Conservation (phyloP, 2,329 filamentous ascomycete species). For the Ophiostoma montium region DNA sequence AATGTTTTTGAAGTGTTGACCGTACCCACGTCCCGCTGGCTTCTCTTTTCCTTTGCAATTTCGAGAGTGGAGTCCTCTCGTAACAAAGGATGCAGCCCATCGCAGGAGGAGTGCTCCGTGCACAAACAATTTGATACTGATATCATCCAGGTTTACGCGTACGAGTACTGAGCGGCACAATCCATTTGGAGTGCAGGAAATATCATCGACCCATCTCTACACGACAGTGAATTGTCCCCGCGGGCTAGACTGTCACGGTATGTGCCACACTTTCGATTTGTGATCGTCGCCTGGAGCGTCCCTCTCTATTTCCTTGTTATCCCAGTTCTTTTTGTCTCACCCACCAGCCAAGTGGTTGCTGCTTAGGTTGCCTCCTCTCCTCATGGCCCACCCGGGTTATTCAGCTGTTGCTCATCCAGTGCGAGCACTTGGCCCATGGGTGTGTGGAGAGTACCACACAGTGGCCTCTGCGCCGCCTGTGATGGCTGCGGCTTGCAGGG, state of each 20-base stretch:
- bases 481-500: slow-evolving; percentile 15
- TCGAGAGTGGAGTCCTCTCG: not conserved
- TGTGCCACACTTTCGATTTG: not conserved
- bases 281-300: not conserved
- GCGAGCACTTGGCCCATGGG: not conserved
- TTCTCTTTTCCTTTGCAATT: not conserved
- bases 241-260: not conserved
- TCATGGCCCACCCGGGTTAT: too few relatives aligned
- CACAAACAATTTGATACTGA: too few relatives aligned
- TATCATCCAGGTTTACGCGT: too few relatives aligned
- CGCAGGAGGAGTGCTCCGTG: too few relatives aligned
- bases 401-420: too few relatives aligned
- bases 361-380: not conserved
- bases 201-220: not conserved
- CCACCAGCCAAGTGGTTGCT: not conserved
- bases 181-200: too few relatives aligned
- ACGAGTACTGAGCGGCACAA: too few relatives aligned
- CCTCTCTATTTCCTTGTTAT: not conserved
- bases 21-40: too few relatives aligned
- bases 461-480: not conserved
- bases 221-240: too few relatives aligned
- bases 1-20: too few relatives aligned
- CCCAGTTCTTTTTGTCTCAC: not conserved
- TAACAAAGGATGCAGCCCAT: too few relatives aligned
- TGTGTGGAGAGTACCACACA: too few relatives aligned